Percentiles rank a stretch among this genome's conserved stretches.
These are phyloP conservation scores for Meredithiella fracta DNA, from an alignment of 2,329 filamentous ascomycete genomes.

Conservation along the genomic window DNA sequence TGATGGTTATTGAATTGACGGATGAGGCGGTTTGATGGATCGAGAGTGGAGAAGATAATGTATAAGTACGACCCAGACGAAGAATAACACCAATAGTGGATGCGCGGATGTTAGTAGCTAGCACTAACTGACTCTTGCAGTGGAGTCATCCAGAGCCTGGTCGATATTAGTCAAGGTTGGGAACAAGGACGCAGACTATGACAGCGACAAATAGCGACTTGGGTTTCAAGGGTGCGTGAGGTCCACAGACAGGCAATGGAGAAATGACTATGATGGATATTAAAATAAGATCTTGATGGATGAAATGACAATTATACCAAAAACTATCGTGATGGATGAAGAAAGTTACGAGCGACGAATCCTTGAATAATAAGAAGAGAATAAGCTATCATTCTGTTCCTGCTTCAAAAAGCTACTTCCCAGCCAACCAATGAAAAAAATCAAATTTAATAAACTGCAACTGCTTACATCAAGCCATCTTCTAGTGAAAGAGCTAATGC, in stretches of 20 bases:
- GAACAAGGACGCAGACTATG: neutral
- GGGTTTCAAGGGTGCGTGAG: neutral
- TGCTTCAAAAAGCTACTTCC: too few species aligned
- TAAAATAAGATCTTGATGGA: too few species aligned
- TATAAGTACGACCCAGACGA: too few species aligned
- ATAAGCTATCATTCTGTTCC: neutral
- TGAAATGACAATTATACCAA: too few species aligned
- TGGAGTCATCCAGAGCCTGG: neutral
- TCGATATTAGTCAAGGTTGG: neutral
- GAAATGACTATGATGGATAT: too few species aligned
- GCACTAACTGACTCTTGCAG: neutral
- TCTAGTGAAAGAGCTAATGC: neutral
- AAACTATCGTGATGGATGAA: too few species aligned
- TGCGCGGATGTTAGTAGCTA: neutral
- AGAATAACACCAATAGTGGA: too few species aligned
- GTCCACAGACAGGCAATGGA: neutral
- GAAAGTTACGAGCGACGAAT: too few species aligned
- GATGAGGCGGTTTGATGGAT: too few species aligned
- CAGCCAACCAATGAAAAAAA: constrained; percentile 1
- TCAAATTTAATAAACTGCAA: neutral
- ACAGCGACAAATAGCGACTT: neutral
- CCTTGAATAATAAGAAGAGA: too few species aligned
- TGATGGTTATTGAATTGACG: too few species aligned
- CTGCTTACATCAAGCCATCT: neutral
- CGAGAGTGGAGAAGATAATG: too few species aligned